These are phyloP conservation scores for Tricladium varicosporioides DNA, from an alignment of 2,329 filamentous ascomycete species.

Conservation along the genomic window DNA sequence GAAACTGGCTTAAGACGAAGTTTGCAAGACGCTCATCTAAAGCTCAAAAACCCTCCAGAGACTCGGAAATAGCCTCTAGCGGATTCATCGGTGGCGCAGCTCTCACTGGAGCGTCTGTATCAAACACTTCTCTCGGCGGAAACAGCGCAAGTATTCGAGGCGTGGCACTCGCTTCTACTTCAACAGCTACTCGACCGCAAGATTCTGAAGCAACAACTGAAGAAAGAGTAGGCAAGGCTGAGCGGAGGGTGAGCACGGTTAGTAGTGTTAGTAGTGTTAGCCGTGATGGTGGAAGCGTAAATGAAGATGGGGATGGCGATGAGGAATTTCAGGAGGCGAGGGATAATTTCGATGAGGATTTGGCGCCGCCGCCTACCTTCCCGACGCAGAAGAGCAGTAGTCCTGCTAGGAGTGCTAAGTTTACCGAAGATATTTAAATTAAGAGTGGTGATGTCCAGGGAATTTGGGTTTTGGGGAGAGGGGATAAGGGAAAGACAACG, in stretches of 20 bases:
- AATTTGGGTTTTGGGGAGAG: no score
- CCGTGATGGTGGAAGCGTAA: neutral
- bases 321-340: slow-evolving; percentile 52
- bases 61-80: slow-evolving; percentile 17
- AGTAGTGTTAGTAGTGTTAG: slow-evolving; percentile 8
- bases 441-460: no score
- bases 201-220: neutral
- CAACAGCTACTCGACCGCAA: slow-evolving; percentile 13
- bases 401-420: slow-evolving; percentile 56
- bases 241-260: slow-evolving; percentile 11
- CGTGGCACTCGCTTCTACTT: slow-evolving; percentile 15
- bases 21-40: slow-evolving; percentile 41
- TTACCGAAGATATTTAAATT: slow-evolving; percentile 52
- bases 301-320: slow-evolving; percentile 26
- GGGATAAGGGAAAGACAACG: no score
- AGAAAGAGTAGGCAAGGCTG: neutral
- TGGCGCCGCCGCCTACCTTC: slow-evolving; percentile 37
- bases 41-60: slow-evolving; percentile 17
- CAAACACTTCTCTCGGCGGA: slow-evolving; percentile 38
- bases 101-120: slow-evolving; percentile 41
- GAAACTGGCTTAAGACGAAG: slow-evolving; percentile 54
- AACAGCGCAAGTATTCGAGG: slow-evolving; percentile 20
- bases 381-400: slow-evolving; percentile 43
- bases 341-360: slow-evolving; percentile 41
- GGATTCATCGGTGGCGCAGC: slow-evolving; percentile 52